A percentile compares a stretch with the other conserved stretches of the same genome.
These are phyloP conservation scores for Pythium sp. DNA, from an alignment of 352 stramenopile species.

Conservation along the genomic window DNA sequence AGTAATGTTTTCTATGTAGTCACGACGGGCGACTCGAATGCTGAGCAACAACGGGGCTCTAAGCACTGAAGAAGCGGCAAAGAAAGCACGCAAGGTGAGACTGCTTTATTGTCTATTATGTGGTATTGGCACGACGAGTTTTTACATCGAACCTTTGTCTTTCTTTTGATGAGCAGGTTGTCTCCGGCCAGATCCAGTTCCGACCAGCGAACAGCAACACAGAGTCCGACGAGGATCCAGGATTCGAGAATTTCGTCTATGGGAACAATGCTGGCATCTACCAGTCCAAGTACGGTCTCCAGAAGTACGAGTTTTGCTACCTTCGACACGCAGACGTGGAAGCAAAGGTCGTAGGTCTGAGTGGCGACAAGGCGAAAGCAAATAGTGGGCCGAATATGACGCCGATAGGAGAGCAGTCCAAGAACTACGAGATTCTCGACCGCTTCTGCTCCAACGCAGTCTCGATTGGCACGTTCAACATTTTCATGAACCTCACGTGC, in stretches of 20 bases:
- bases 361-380: constrained; percentile 17
- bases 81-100: constrained; percentile 37
- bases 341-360: constrained; percentile 24
- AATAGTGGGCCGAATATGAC: constrained; percentile 23
- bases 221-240: constrained; percentile 12
- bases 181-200: constrained; percentile 50
- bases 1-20: constrained; percentile 9
- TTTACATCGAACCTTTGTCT: background rate
- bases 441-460: constrained; percentile 49
- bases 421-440: constrained; percentile 46
- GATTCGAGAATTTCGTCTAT: constrained; percentile 42
- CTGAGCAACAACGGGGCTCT: constrained; percentile 23
- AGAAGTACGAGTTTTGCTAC: constrained; percentile 62
- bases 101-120: background rate
- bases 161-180: constrained; percentile 20
- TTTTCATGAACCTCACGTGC: constrained; percentile 64
- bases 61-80: constrained; percentile 31
- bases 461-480: constrained; percentile 57
- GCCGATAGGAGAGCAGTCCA: constrained; percentile 4
- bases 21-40: constrained; percentile 23
- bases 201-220: constrained; percentile 43
- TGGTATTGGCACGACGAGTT: background rate
- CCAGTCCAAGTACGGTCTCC: constrained; percentile 59
- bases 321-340: constrained; percentile 38
- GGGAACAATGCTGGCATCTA: constrained; percentile 59